Base-by-base conservation (phyloP, 352 stramenopile genomes). In the Phytophthora ohioensis region DNA sequence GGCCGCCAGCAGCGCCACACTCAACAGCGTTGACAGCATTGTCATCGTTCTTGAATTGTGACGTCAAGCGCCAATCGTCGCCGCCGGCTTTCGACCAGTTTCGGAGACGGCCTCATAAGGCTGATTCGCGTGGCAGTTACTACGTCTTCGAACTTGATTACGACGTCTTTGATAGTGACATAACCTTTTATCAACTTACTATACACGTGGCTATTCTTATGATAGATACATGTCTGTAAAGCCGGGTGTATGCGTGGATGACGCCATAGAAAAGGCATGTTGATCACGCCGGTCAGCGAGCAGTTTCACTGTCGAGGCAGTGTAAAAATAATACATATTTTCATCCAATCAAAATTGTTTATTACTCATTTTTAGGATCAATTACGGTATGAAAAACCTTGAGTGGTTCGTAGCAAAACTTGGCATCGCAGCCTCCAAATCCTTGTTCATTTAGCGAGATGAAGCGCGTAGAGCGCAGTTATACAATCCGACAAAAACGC, bases 1-100 rank as follows among this genome's bases (percentile, higher is more conserved):
- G 21, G 21, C 21, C 21, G 21, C 21, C 21, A 1, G 34, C 35
- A 9, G 45, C 30, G 43, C 17, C 12, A 48, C 49, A 7, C 58
- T 35, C n/a, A 64, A 15, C 30, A 69, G 7, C 51, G 31, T 4
- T 52, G 69, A 12, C 69, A 56, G 8, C 46, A 64, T 2, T 38
- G 59, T 36, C 42, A 71, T 46, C 38, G 30, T 31, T 59, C 58
- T 46, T 46, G 48, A 10, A 11, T n/a, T 35, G 10, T 45, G 41
- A 46, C 41, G 41, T 36, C 21, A 15, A n/a, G 58, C 32, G 45
- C 59, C 60, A 74, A 45, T 69, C 59, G 67, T 74, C 52, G 60
- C 48, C 21, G 21, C 51, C 39, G 35, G 13, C 56, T 39, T 58
- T 54, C 21, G 64, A 66, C 64, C 56, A 67, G 56, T 71, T 71